These are phyloP conservation scores for Lepidium aucheri DNA, from an alignment of 345 rosid genomes.

Conservation along the genomic window DNA sequence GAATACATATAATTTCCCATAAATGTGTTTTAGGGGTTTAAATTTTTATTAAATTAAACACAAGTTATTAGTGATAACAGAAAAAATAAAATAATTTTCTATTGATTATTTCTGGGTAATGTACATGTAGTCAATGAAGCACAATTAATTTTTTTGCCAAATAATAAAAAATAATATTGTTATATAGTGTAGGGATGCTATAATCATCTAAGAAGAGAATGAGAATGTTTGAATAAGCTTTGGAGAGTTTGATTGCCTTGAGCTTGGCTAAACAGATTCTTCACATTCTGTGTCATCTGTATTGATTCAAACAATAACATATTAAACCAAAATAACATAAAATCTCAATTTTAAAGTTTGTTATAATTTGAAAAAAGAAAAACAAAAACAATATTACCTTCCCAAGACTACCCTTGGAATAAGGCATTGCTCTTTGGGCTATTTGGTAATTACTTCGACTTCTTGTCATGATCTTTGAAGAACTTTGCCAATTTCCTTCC, in stretches of 20 bases:
- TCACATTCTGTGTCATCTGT: constrained; percentile 56
- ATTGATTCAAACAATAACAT: background rate
- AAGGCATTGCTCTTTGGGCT: constrained; percentile 54
- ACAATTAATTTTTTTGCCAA: background rate
- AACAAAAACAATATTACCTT: constrained; percentile 28
- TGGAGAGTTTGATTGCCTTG: constrained; percentile 48
- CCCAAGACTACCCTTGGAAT: constrained; percentile 45
- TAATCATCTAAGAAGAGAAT: constrained; percentile 46
- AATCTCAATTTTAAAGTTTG: background rate
- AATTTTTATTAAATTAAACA: background rate
- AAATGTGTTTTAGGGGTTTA: no score
- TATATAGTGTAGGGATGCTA: background rate
- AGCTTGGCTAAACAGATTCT: constrained; percentile 44
- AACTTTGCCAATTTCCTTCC: constrained; percentile 42
- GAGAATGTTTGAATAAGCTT: constrained; percentile 53
- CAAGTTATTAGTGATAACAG: background rate
- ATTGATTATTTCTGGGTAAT: background rate
- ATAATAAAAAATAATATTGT: background rate
- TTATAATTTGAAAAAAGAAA: background rate
- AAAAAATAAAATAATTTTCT: background rate
- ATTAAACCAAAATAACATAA: background rate
- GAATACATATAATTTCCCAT: no score
- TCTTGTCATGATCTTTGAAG: constrained; percentile 48
- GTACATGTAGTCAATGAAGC: background rate
- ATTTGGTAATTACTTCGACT: constrained; percentile 47